Evolutionary conservation across 2,329 filamentous ascomycete species (phyloP), one percentile per base, ranked within the genome.

Genomic region (Colletotrichum gloeosporioides): DNA sequence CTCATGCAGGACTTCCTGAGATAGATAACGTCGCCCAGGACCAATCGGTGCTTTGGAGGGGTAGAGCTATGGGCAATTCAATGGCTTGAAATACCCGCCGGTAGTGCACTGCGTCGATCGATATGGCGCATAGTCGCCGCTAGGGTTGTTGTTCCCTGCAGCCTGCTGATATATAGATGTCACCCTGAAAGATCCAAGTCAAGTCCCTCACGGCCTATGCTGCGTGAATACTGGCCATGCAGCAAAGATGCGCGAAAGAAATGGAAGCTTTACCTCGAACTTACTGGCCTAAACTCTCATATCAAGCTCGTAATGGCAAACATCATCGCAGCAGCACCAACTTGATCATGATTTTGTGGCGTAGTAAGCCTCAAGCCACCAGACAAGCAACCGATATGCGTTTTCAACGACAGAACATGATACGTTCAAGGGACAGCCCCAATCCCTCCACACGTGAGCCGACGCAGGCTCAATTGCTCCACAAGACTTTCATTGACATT

Each of bases 41-140:
- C n/a, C 27, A 32, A 32, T 32, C 9, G 6, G 31, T 34, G 44
- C 3, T 22, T 53, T 22, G 6, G 10, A 8, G 44, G 3, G 3
- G 18, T n/a, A n/a, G n/a, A n/a, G n/a, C 32, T 22, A 53, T 22
- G 10, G 3, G 10, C 44, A 53, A 6, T 22, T 22, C n/a, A 53
- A 2, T 2, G 18, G 44, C 10, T 53, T 22, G 1, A 53, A 0
- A 22, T 13, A 53, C 4, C 44, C 1, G 44, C n/a, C n/a, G 10
- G 18, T 22, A 53, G 13, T 13, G 44, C n/a, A 22, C 22, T 22
- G n/a, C 18, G n/a, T 49, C 44, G 2, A n/a, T 49, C 44, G 44
- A 22, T 49, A 9, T 49, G 44, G 44, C 10, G n/a, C 44, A 53
- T 13, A 53, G 10, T 22, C 13, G 44, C 44, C n/a, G 18, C n/a